Percentiles rank a stretch among this genome's conserved stretches.
phyloP scores from a whole-genome alignment of 257 asterid species.

The Solanum piurae region DNA sequence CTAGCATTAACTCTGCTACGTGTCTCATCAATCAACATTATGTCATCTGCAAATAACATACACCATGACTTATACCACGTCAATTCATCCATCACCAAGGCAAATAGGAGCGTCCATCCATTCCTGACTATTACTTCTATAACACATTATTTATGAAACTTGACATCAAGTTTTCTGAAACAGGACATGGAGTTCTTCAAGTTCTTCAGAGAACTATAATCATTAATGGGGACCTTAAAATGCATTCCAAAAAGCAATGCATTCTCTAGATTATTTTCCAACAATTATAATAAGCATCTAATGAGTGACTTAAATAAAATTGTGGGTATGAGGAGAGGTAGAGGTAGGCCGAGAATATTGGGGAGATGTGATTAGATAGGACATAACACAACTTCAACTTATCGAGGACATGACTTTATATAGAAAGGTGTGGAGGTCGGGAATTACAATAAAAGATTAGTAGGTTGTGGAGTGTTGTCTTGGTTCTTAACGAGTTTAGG shows the following conservation, averaged over 20 bases:
- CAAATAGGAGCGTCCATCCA: neutral
- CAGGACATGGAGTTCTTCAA: neutral
- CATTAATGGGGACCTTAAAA: neutral
- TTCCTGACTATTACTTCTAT: neutral
- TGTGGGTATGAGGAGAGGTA: neutral
- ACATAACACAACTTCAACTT: neutral
- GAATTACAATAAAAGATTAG: neutral
- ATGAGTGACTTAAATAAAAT: neutral
- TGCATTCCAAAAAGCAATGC: neutral
- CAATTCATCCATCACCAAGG: neutral
- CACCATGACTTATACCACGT: neutral
- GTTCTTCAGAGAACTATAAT: neutral
- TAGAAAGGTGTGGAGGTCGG: neutral
- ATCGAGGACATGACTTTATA: neutral
- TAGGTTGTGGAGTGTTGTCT: neutral
- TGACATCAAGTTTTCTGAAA: neutral
- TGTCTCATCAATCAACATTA: neutral
- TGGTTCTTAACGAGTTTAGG: neutral
- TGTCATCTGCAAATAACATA: neutral
- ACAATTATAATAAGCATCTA: neutral
- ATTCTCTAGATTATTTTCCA: neutral
- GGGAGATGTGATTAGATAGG: too few species aligned
- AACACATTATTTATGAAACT: neutral
- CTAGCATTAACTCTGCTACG: too few species aligned
- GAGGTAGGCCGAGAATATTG: too few species aligned